These are phyloP conservation scores for Apiosordaria backusii DNA, from an alignment of 495 filamentous ascomycete species.

Conservation along the genomic window DNA sequence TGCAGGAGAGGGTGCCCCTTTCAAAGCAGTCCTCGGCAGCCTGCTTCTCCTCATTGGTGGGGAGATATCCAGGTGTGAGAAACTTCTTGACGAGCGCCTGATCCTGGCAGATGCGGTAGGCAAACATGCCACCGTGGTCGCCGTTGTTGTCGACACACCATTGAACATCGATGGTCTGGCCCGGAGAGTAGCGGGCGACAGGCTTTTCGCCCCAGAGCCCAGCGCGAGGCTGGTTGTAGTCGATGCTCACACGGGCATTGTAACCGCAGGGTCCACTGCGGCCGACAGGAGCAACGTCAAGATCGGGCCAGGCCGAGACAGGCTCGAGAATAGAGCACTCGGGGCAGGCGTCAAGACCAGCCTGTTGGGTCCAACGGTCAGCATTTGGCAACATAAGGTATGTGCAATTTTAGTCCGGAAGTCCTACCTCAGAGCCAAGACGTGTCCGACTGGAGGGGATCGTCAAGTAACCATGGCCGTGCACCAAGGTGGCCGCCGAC, in stretches of 20 bases:
- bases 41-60: conserved; percentile 53
- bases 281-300: conserved; percentile 45
- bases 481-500: conserved; percentile 19
- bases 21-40: conserved; percentile 54
- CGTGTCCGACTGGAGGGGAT: conserved; percentile 46
- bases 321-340: conserved; percentile 58
- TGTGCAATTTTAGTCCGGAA: background rate
- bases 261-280: conserved; percentile 55
- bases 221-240: conserved; percentile 50
- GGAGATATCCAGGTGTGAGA: conserved; percentile 47
- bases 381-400: background rate
- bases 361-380: conserved; percentile 26
- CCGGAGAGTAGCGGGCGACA: conserved; percentile 46
- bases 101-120: conserved; percentile 54
- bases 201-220: conserved; percentile 44
- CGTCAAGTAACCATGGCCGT: conserved; percentile 50
- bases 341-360: conserved; percentile 51
- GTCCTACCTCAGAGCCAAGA: conserved; percentile 44
- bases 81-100: conserved; percentile 52
- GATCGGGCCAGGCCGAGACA: conserved; percentile 49
- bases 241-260: conserved; percentile 52
- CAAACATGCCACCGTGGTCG: conserved; percentile 59
- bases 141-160: conserved; percentile 60
- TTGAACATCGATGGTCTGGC: conserved; percentile 48
- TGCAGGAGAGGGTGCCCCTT: conserved; percentile 46